Evolutionary conservation across 2,329 filamentous ascomycete genomes (phyloP), one percentile per base, ranked within the genome.

Genomic region (Bipolaris bicolor): DNA sequence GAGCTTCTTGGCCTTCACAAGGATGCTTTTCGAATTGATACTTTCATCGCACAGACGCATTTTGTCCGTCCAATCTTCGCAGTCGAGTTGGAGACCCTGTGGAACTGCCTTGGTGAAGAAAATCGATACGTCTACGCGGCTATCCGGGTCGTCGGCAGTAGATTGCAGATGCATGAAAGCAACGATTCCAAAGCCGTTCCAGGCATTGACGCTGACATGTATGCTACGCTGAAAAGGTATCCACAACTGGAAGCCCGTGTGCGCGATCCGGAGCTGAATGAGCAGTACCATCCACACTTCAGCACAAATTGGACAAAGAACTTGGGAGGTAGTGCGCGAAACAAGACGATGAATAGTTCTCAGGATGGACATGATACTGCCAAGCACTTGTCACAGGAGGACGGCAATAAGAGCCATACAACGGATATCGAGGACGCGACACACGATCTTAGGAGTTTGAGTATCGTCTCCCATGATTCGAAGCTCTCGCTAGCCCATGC

Each of bases 81-180:
- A 3, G 45, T 52, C 6, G 64, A 70, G 18, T 47, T 71, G 0
- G 52, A 62, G 16, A 44, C 63, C 13, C 50, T 70, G 5, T 72
- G 67, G 67, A 62, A 61, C 10, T 65, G 61, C 22, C 44, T 70
- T 1, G 62, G 63, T 0, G 58, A 63, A 26, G 34, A 48, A 2
- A 69, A 47, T 41, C 62, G 58, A 41, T 71, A 69, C 33, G 60
- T 60, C 1, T 67, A 64, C 31, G 62, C 61, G 1, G 60, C 62
- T 20, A 51, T 71, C 40, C 62, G 60, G n/a, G 52, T 59, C 6
- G 31, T 68, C 1, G 51, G 54, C 0, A 39, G 43, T 10, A 54
- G 57, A 13, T 18, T 60, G 0, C 24, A 26, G 7, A 37, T 31
- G 10, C 39, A 52, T 24, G 60, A 61, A 7, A n/a, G 29, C 2